phyloP scores from a whole-genome alignment of 768 basidiomycete species.

The Amanita polypyramis region DNA sequence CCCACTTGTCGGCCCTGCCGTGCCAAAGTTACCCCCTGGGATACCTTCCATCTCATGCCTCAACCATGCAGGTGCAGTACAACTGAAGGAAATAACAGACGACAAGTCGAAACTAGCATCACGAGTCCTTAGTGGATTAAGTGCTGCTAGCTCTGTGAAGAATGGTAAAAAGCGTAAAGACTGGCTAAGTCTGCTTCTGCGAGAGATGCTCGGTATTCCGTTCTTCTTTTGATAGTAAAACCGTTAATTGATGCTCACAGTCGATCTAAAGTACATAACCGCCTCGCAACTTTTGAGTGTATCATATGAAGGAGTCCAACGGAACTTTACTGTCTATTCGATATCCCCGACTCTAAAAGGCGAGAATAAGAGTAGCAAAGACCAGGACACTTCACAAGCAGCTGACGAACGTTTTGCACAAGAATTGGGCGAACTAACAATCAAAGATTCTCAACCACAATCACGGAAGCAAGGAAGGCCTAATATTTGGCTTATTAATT shows the following conservation, averaged over 20 bases:
- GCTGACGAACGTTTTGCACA: background rate
- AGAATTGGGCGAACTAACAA: background rate
- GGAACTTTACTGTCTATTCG: conserved; percentile 45
- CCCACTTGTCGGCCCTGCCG: conserved; percentile 30
- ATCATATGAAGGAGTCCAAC: conserved; percentile 47
- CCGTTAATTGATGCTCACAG: conserved; percentile 25
- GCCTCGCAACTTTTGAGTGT: conserved; percentile 51
- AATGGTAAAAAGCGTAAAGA: conserved; percentile 32
- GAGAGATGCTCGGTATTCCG: conserved; percentile 56
- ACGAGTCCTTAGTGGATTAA: background rate
- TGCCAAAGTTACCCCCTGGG: conserved; percentile 28
- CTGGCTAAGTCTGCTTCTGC: conserved; percentile 59
- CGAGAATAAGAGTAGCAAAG: background rate
- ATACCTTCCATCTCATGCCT: conserved; percentile 40
- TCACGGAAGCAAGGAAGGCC: conserved; percentile 9
- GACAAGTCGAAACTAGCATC: conserved; percentile 8
- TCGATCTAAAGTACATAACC: conserved; percentile 63
- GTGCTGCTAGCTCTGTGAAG: conserved; percentile 10
- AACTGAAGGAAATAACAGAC: conserved; percentile 36
- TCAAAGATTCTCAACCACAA: background rate
- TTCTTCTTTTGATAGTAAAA: conserved; percentile 5
- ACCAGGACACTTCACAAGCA: background rate
- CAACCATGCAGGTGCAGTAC: conserved; percentile 41
- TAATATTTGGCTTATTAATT: conserved; percentile 50
- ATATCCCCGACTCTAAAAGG: conserved; percentile 23